Evolutionary conservation across 2,329 filamentous ascomycete genomes (phyloP).

Genomic region (Curvularia sp.): DNA sequence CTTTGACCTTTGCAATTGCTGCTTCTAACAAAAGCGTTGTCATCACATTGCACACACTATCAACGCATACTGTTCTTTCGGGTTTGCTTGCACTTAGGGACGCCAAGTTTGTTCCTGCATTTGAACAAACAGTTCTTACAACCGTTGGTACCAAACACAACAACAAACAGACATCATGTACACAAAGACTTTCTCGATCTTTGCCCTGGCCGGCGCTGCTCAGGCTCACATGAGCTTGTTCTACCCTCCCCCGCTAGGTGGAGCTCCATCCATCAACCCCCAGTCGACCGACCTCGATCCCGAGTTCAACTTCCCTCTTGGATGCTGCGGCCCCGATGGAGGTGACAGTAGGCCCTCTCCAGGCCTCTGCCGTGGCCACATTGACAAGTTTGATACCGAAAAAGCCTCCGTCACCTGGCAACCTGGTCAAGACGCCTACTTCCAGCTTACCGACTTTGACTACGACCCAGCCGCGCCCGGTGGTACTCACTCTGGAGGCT

Average conservation of each 20-base stretch:
- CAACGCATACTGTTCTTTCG: constrained; percentile 22
- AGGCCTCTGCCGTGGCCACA: constrained; percentile 55
- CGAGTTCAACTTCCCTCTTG: constrained; percentile 54
- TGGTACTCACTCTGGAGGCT: constrained; percentile 57
- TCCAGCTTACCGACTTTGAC: constrained; percentile 47
- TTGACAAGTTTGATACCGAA: constrained; percentile 53
- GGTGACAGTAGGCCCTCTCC: constrained; percentile 40
- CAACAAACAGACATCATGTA: constrained; percentile 31
- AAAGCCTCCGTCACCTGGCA: constrained; percentile 55
- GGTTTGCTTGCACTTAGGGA: constrained; percentile 21
- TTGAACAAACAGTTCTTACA: constrained; percentile 17
- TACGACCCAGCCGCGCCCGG: constrained; percentile 35
- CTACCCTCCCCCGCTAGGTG: constrained; percentile 54
- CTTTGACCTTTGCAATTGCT: constrained; percentile 30
- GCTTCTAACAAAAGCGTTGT: constrained; percentile 15
- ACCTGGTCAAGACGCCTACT: constrained; percentile 53
- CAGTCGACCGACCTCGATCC: constrained; percentile 29
- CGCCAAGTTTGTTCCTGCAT: constrained; percentile 14
- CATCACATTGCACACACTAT: constrained; percentile 19
- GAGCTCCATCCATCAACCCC: constrained; percentile 53
- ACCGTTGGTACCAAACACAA: constrained; percentile 2
- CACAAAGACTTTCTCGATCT: constrained; percentile 33
- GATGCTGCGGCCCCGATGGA: constrained; percentile 53
- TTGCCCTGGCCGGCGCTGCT: constrained; percentile 40
- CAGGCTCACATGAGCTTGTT: constrained; percentile 53